Percentiles rank a stretch among this genome's conserved stretches.
phyloP scores from a whole-genome alignment of 352 stramenopile species.

The Pythium dissotocum region DNA sequence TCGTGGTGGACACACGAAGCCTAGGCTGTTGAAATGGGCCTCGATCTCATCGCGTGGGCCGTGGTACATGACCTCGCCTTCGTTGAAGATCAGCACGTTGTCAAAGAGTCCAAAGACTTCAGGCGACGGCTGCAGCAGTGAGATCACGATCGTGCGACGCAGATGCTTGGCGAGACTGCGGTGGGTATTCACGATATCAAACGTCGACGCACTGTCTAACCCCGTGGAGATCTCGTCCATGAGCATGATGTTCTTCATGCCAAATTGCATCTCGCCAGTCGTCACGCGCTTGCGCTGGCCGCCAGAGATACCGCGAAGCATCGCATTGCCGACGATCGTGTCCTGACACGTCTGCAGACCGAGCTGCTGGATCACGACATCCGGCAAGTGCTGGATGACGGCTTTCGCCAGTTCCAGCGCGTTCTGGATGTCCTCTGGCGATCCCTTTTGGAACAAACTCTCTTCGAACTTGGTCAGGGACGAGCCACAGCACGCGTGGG shows the following conservation, averaged over 20 bases:
- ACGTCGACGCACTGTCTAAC: conserved; percentile 64
- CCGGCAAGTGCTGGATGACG: conserved; percentile 37
- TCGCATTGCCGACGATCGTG: conserved; percentile 63
- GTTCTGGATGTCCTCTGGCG: conserved; percentile 40
- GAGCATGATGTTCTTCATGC: conserved; percentile 72
- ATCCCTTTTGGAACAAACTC: conserved; percentile 35
- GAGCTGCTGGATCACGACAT: conserved; percentile 49
- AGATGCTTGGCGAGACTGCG: conserved; percentile 65
- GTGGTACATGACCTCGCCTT: conserved; percentile 90
- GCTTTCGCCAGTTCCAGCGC: conserved; percentile 38
- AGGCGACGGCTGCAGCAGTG: conserved; percentile 90
- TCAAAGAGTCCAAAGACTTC: conserved; percentile 94
- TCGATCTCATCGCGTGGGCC: conserved; percentile 50
- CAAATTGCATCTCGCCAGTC: conserved; percentile 81
- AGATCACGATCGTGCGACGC: conserved; percentile 64
- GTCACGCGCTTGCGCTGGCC: conserved; percentile 80
- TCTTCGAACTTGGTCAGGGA: conserved; percentile 30
- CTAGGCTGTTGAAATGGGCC: conserved; percentile 82
- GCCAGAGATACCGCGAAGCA: conserved; percentile 68
- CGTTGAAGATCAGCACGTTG: conserved; percentile 90
- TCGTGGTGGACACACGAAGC: conserved; percentile 52
- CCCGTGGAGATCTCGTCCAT: conserved; percentile 83
- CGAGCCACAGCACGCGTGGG: conserved; percentile 50
- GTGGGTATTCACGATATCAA: conserved; percentile 60
- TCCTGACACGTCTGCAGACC: conserved; percentile 56